Evolutionary conservation across 1,284 basidiomycete species (phyloP).

Genomic region (Sphaerobolus stellatus): DNA sequence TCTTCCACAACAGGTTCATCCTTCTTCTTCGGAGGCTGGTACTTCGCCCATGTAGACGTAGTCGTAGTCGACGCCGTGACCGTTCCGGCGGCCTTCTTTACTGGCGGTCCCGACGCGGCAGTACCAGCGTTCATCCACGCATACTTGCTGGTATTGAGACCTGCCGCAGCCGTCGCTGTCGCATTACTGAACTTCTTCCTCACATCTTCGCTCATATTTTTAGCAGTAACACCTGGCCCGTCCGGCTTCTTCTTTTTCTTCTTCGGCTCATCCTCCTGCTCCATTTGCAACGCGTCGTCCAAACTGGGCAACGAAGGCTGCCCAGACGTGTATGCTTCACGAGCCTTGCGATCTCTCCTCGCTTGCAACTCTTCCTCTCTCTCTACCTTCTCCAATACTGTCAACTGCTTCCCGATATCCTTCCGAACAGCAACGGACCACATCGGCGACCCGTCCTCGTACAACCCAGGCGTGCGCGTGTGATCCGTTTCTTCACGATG

Average conservation of each 20-base stretch:
- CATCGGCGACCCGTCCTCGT: constrained; percentile 68
- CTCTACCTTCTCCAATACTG: constrained; percentile 70
- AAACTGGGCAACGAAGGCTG: constrained; percentile 41
- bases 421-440: constrained; percentile 73
- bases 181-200: constrained; percentile 88
- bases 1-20: constrained; percentile 44
- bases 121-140: constrained; percentile 79
- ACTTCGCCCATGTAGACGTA: constrained; percentile 33
- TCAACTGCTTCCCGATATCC: constrained; percentile 74
- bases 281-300: constrained; percentile 30
- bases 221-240: constrained; percentile 77
- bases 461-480: constrained; percentile 62
- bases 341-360: constrained; percentile 71
- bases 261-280: constrained; percentile 53
- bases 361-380: constrained; percentile 76
- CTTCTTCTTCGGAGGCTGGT: constrained; percentile 53
- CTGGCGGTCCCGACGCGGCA: constrained; percentile 39
- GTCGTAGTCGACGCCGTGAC: constrained; percentile 39
- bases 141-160: constrained; percentile 70
- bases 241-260: constrained; percentile 79
- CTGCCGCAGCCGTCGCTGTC: constrained; percentile 83
- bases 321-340: constrained; percentile 56
- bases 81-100: constrained; percentile 53
- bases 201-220: constrained; percentile 86
- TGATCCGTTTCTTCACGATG: constrained; percentile 73